These are phyloP conservation scores for Stagonosporopsis cucurbitacearum DNA, from an alignment of 2,329 filamentous ascomycete genomes.

Conservation along the genomic window DNA sequence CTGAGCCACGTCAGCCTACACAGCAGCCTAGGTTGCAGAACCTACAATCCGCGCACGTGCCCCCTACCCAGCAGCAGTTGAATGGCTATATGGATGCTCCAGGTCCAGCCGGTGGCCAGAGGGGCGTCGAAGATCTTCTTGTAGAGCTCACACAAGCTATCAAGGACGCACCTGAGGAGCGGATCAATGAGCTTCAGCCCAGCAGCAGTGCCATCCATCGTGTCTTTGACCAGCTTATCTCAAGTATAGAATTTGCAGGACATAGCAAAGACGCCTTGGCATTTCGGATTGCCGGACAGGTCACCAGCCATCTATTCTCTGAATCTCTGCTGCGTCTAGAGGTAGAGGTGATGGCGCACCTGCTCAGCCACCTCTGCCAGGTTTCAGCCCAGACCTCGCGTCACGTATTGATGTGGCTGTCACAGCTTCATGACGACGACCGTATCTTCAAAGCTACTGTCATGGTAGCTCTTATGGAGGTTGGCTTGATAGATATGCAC, in stretches of 20 bases:
- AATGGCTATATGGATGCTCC: constrained; percentile 65
- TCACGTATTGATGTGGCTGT: constrained; percentile 59
- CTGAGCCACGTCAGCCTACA: constrained; percentile 63
- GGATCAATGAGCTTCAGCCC: constrained; percentile 63
- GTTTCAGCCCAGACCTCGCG: constrained; percentile 65
- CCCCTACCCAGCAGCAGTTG: constrained; percentile 56
- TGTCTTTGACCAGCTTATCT: constrained; percentile 64
- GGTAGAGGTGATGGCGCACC: constrained; percentile 67
- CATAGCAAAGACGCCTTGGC: constrained; percentile 64
- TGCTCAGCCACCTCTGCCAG: constrained; percentile 67
- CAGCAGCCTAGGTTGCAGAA: constrained; percentile 55
- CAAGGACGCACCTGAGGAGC: constrained; percentile 64
- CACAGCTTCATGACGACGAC: constrained; percentile 60
- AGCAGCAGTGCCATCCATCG: constrained; percentile 61
- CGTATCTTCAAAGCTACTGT: constrained; percentile 68
- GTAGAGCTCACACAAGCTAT: constrained; percentile 63
- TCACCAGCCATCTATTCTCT: constrained; percentile 63
- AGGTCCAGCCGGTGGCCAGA: constrained; percentile 49
- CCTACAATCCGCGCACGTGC: constrained; percentile 42
- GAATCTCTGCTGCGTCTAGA: constrained; percentile 63
- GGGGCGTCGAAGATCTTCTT: constrained; percentile 61
- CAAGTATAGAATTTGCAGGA: constrained; percentile 58
- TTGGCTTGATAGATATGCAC: constrained; percentile 66
- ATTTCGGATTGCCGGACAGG: constrained; percentile 61
- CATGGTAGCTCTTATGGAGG: constrained; percentile 65